Percentiles rank a stretch among this genome's conserved stretches.
Evolutionary conservation across 306 rosid genomes (phyloP).

Genomic region (Heteromeles arbutifolia): DNA sequence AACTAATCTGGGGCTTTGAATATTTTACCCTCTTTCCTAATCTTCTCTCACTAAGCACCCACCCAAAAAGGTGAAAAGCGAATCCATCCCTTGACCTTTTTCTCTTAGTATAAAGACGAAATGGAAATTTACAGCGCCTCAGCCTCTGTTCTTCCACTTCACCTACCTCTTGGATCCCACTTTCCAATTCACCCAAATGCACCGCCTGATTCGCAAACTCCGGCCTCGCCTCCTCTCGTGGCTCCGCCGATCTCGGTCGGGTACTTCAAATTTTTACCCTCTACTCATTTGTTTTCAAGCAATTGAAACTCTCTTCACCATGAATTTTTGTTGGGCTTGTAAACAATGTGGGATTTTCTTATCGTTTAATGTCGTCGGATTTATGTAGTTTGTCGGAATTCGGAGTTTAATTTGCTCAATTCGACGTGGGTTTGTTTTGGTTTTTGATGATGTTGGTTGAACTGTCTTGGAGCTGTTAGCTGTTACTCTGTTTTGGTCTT

Average conservation of each 20-base stretch:
- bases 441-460: not conserved
- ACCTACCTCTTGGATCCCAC: slow-evolving; percentile 21
- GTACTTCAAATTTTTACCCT: slow-evolving; percentile 19
- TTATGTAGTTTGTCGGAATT: not conserved
- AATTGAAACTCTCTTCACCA: not conserved
- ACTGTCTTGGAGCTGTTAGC: not conserved
- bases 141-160: slow-evolving; percentile 16
- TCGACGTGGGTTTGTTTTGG: not conserved
- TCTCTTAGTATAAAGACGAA: not conserved
- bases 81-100: not conserved
- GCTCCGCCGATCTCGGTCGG: slow-evolving; percentile 82
- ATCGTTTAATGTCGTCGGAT: not conserved
- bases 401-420: not conserved
- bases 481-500: not conserved
- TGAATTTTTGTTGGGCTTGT: not conserved
- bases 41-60: not conserved
- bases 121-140: slow-evolving; percentile 38
- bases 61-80: not conserved
- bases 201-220: slow-evolving; percentile 59
- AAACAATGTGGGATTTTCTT: not conserved
- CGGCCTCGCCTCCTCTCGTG: slow-evolving; percentile 61
- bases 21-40: not conserved
- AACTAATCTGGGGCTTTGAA: not conserved
- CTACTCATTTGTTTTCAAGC: not conserved
- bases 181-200: slow-evolving; percentile 1